Conservation (phyloP, 2,329 filamentous ascomycete species). For the Monosporascus sp. region DNA sequence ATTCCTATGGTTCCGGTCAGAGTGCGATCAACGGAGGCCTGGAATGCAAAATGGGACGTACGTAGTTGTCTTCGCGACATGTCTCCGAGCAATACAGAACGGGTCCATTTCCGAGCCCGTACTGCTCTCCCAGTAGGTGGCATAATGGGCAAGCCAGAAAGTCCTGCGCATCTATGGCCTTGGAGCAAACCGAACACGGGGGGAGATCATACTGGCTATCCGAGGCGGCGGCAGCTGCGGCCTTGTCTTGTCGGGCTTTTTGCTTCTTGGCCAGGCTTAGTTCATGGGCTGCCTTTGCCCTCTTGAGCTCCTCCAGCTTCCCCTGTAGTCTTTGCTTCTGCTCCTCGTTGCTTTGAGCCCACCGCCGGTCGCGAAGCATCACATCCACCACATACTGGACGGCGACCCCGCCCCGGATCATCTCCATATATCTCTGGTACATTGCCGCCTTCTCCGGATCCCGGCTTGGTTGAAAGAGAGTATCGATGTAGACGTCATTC, state of each 20-base stretch:
- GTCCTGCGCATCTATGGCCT: slow-evolving; percentile 26
- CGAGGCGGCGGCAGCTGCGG: slow-evolving; percentile 27
- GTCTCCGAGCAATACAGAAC: slow-evolving; percentile 41
- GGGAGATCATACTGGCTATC: slow-evolving; percentile 30
- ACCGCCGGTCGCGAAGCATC: slow-evolving; percentile 28
- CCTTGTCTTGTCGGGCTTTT: slow-evolving; percentile 36
- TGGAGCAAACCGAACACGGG: slow-evolving; percentile 34
- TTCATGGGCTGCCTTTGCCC: slow-evolving; percentile 40
- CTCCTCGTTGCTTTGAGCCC: slow-evolving; percentile 24
- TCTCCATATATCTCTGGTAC: slow-evolving; percentile 34
- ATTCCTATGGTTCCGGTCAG: slow-evolving; percentile 22
- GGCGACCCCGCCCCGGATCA: slow-evolving; percentile 23
- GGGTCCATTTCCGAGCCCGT: slow-evolving; percentile 29
- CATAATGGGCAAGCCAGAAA: slow-evolving; percentile 40
- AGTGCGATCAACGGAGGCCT: slow-evolving; percentile 16
- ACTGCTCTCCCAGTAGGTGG: slow-evolving; percentile 33
- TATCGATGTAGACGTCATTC: slow-evolving; percentile 33
- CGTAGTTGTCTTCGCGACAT: slow-evolving; percentile 35
- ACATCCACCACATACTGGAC: slow-evolving; percentile 23
- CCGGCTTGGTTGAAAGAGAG: slow-evolving; percentile 34
- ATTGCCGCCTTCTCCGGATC: slow-evolving; percentile 25
- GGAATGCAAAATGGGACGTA: slow-evolving; percentile 22
- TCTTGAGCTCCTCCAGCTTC: slow-evolving; percentile 40
- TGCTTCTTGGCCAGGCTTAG: slow-evolving; percentile 24
- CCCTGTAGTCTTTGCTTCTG: slow-evolving; percentile 29